Evolutionary conservation across 73 alveolate genomes (phyloP), one percentile per base, ranked within the genome.

Genomic region (Paramecium sexaurelia): DNA sequence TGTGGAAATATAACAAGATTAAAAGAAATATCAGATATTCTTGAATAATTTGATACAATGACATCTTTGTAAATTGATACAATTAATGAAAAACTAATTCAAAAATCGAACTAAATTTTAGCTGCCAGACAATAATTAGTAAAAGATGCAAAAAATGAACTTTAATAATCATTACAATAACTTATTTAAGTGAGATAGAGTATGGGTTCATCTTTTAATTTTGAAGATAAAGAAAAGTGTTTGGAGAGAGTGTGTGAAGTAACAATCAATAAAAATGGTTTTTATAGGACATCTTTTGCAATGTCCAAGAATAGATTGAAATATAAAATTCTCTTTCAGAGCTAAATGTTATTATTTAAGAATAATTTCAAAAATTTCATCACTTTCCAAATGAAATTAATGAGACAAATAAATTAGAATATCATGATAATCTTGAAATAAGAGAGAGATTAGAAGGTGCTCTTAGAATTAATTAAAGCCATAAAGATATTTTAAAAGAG

Each of bases 1-100:
- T 66, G 83, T 32, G 83, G 83, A 4, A 41, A 66, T 66, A 66
- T 66, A 22, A 29, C 83, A 13, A 66, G 83, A 66, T 22, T 66
- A 45, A 66, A 66, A 66, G 83, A 66, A 66, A 29, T 66, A 29
- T 66, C 83, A 66, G 83, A 66, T 29, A 29, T 66, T 29, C 43
- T 66, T 19, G 83, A 66, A 66, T 29, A 66, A 29, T 26, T 29
- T 66, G 83, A 32, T 15, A 51, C 67, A 1, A 29, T 66, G 43
- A 66, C 47, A 66, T 29, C 47, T 1, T 32, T 11, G 24, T 26
- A 66, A 66, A 29, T 66, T 29, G 83, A 66, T 32, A 66, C 37
- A 4, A 29, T 66, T 29, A 66, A 66, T 66, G 83, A 66, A 66
- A 66, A 32, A 66, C 43, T 66, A 66, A 26, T 66, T 66, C 43